These are phyloP conservation scores for Ophiostoma sp. DNA, from an alignment of 2,329 filamentous ascomycete species.

Conservation along the genomic window DNA sequence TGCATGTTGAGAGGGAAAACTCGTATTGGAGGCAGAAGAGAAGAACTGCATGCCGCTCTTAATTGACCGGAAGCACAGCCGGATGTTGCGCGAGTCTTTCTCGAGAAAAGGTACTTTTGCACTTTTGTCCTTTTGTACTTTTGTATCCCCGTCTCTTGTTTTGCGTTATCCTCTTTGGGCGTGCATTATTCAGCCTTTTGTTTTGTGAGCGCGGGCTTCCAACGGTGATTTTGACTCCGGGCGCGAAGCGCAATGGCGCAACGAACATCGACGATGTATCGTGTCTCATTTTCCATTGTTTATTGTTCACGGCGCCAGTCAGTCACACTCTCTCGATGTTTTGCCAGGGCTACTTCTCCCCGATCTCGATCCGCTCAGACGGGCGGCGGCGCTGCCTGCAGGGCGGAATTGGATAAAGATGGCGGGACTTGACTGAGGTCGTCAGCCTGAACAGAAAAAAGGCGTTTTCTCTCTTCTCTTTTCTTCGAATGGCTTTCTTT, in stretches of 20 bases:
- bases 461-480: background rate
- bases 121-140: too few relatives aligned
- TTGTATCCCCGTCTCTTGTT: background rate
- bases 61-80: background rate
- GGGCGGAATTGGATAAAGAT: background rate
- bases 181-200: constrained; percentile 7
- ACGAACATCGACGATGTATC: background rate
- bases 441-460: background rate
- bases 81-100: background rate
- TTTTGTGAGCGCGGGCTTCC: background rate
- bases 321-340: background rate
- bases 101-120: too few relatives aligned
- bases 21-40: background rate
- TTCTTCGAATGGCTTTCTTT: background rate
- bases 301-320: background rate
- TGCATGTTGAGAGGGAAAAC: background rate
- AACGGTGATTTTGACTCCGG: background rate
- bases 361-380: background rate
- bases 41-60: background rate
- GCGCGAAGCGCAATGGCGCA: background rate
- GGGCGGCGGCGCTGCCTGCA: background rate
- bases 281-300: background rate
- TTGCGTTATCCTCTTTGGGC: background rate
- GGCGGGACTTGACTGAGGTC: background rate
- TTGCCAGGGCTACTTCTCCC: background rate